Percentiles rank a stretch among this genome's conserved stretches.
Evolutionary conservation across 495 filamentous ascomycete species (phyloP).

Genomic region (Rostrohypoxylon terebratum): DNA sequence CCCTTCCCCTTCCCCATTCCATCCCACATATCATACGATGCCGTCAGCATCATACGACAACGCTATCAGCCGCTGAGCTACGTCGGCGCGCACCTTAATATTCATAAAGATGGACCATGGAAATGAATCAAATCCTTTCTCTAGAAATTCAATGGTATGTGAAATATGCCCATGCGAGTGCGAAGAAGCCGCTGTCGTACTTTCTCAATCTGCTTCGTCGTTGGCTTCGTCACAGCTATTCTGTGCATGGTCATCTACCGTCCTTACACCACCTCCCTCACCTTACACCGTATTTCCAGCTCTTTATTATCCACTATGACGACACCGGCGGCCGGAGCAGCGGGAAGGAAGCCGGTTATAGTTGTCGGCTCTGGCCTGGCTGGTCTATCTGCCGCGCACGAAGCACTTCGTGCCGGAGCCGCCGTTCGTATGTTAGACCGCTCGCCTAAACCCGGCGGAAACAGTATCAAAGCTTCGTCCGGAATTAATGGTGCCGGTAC

Average conservation of each 20-base stretch:
- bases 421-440: conserved; percentile 66
- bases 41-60: conserved; percentile 39
- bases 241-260: conserved; percentile 44
- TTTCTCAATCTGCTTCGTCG: conserved; percentile 34
- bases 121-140: not conserved
- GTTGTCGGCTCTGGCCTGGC: conserved; percentile 66
- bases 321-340: conserved; percentile 2
- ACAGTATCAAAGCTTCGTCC: conserved; percentile 71
- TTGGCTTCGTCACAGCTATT: conserved; percentile 43
- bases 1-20: conserved; percentile 38
- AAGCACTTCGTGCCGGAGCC: conserved; percentile 59
- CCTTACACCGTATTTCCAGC: conserved; percentile 19
- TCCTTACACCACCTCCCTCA: not conserved
- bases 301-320: conserved; percentile 18
- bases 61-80: conserved; percentile 7
- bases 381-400: conserved; percentile 61
- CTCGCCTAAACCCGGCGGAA: conserved; percentile 67
- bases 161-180: conserved; percentile 30
- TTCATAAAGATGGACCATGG: conserved; percentile 20
- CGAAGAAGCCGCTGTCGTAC: conserved; percentile 39
- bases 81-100: conserved; percentile 18
- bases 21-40: conserved; percentile 41
- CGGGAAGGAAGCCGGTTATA: conserved; percentile 54
- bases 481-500: conserved; percentile 71
- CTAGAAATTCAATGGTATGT: not conserved